Evolutionary conservation across 305 asterid genomes (phyloP).

Genomic region (Fraxinus platypoda): DNA sequence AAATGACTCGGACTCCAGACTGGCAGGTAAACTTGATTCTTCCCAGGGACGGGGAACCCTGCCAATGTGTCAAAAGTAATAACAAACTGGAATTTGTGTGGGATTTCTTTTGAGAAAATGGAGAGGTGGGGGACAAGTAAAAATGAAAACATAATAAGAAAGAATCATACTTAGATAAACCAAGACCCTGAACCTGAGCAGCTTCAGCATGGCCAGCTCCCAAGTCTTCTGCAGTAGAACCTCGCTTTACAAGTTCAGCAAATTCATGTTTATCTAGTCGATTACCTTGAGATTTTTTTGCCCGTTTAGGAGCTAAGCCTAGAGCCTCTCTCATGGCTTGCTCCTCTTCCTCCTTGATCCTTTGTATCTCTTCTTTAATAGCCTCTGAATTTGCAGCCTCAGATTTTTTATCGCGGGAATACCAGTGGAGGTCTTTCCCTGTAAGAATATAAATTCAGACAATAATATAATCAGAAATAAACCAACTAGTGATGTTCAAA

Average conservation of each 20-base stretch:
- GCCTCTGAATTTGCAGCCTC: constrained; percentile 47
- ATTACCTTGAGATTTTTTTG: constrained; percentile 59
- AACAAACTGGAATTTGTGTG: neutral
- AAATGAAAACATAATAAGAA: neutral
- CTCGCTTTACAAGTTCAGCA: constrained; percentile 86
- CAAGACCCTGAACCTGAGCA: constrained; percentile 90
- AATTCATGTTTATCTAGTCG: constrained; percentile 91
- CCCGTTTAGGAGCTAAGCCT: constrained; percentile 93
- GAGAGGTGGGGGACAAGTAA: neutral
- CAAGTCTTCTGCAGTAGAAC: constrained; percentile 96
- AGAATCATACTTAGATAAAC: constrained; percentile 63
- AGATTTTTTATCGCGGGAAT: constrained; percentile 73
- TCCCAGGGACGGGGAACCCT: constrained; percentile 55
- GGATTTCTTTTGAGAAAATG: neutral
- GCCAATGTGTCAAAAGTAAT: constrained; percentile 25
- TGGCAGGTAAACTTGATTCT: constrained; percentile 49
- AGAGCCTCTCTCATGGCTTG: constrained; percentile 98
- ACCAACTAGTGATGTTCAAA: constrained; percentile 3
- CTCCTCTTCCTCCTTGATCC: constrained; percentile 97
- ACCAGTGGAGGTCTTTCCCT: constrained; percentile 98
- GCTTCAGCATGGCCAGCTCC: constrained; percentile 99
- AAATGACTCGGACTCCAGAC: constrained; percentile 35
- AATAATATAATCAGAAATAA: neutral
- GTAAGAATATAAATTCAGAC: constrained; percentile 12
- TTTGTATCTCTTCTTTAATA: constrained; percentile 74